Evolutionary conservation across 2,329 filamentous ascomycete species (phyloP), one percentile per base, ranked within the genome.

Genomic region (Penicillium expansum): DNA sequence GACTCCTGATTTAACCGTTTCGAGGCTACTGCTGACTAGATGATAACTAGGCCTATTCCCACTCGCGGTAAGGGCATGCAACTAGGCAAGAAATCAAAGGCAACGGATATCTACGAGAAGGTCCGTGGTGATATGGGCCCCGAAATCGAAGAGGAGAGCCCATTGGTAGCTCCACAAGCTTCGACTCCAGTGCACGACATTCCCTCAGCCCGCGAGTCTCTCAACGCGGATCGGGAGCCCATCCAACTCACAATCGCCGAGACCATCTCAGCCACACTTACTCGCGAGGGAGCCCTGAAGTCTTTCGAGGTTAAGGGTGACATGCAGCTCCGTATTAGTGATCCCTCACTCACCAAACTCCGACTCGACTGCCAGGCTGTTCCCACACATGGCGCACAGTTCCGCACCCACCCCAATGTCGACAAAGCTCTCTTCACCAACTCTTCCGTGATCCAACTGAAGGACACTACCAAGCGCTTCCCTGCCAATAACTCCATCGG

Each of bases 1-100:
- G 9, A 38, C n/a, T 9, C 13, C 27, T 29, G 18, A 39, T 33
- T 33, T 18, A 22, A 20, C 27, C 29, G 13, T 16, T 30, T 29
- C 8, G 29, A 14, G 45, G 45, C 58, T 20, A 38, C 57, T 62
- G 47, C 56, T 63, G 42, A 64, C 47, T 85, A 16, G 6, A 13
- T 48, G 81, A 70, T 79, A 83, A 49, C 72, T 85, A 69, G 85
- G 59, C 73, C 77, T 18, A 56, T 79, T 30, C 71, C 90, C 49
- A 84, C 88, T 58, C 91, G 95, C 78, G 92, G 91, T 68, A 99
- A 99, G 81, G 94, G 94, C 66, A 99, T 99, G 95, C 93, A 97
- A 76, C 82, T 99, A 56, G 94, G 94, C 77, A 97, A 97, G 82
- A 99, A 99, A 80, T 96, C 91, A 59, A 97, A 97, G 81, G 92